A percentile compares a stretch with the other conserved stretches of the same genome.
phyloP scores from a whole-genome alignment of 176 grass and related monocot species.

The Elymus sibiricus region DNA sequence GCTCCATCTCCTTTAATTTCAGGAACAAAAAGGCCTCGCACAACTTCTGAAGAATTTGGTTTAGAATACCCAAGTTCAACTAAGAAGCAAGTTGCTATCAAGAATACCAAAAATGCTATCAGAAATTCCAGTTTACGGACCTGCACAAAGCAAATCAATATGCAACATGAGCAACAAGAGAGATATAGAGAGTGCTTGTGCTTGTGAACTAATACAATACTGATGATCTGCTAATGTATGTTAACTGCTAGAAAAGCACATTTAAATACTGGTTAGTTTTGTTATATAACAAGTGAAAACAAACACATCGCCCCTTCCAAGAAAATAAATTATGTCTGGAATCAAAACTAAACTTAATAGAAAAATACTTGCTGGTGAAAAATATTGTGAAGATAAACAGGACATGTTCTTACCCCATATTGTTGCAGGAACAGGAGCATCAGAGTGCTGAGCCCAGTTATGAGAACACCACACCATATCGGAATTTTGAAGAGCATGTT shows the following conservation, averaged over 20 bases:
- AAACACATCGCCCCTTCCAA: not conserved
- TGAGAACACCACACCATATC: slow-evolving; percentile 90
- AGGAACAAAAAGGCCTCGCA: slow-evolving; percentile 93
- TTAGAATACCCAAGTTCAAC: slow-evolving; percentile 85
- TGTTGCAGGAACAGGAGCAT: slow-evolving; percentile 87
- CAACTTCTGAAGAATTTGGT: slow-evolving; percentile 80
- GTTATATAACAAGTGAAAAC: not conserved
- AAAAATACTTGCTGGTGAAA: not conserved
- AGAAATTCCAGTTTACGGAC: slow-evolving; percentile 91
- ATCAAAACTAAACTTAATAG: not conserved
- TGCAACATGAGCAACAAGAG: slow-evolving; percentile 19
- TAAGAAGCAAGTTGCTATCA: slow-evolving; percentile 92
- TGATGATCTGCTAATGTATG: not conserved
- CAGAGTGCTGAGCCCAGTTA: slow-evolving; percentile 94
- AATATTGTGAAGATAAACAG: not conserved
- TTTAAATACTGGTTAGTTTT: slow-evolving; percentile 10
- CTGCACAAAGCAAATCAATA: slow-evolving; percentile 42
- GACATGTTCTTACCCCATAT: slow-evolving; percentile 70
- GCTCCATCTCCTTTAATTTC: slow-evolving; percentile 96
- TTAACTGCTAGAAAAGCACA: not conserved
- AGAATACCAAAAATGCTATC: slow-evolving; percentile 79
- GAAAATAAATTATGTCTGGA: not conserved
- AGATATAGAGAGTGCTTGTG: not conserved
- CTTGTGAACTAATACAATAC: not conserved
- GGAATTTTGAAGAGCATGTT: slow-evolving; percentile 94